phyloP scores from a whole-genome alignment of 495 filamentous ascomycete species.

The Glarea lozoyensis region DNA sequence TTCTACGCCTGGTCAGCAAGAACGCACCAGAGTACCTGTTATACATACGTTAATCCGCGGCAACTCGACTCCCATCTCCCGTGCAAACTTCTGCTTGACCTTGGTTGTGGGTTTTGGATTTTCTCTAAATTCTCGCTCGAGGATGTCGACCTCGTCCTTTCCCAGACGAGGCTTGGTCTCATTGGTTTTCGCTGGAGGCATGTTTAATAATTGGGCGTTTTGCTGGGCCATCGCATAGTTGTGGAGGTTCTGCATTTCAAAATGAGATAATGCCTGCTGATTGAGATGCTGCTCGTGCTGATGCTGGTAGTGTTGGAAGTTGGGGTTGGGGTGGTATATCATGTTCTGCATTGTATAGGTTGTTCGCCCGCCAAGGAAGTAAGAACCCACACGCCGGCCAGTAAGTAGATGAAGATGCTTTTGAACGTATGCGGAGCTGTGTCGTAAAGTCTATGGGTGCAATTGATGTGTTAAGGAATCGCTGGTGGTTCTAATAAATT shows the following conservation, averaged over 20 bases:
- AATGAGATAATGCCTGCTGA: conserved; percentile 3
- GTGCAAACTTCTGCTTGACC: conserved; percentile 64
- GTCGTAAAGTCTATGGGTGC: too few species aligned
- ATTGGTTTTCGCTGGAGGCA: conserved; percentile 14
- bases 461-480: too few species aligned
- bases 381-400: background rate
- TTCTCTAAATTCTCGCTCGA: conserved; percentile 66
- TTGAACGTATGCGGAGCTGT: background rate
- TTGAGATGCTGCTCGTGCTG: conserved; percentile 16
- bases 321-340: background rate
- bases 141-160: conserved; percentile 70
- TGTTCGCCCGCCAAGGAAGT: background rate
- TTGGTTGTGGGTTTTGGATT: conserved; percentile 73
- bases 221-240: conserved; percentile 8
- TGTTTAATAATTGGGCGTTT: conserved; percentile 5
- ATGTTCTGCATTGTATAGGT: conserved; percentile 1
- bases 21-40: background rate
- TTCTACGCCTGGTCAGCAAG: conserved; percentile 43
- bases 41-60: conserved; percentile 66
- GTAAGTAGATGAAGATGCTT: too few species aligned
- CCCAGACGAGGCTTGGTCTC: conserved; percentile 61
- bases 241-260: conserved; percentile 1
- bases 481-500: too few species aligned
- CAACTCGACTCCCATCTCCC: conserved; percentile 62
- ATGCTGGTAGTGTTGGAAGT: conserved; percentile 8